Evolutionary conservation across 2,329 filamentous ascomycete genomes (phyloP).

Genomic region (Emmonsiellopsis sp.): DNA sequence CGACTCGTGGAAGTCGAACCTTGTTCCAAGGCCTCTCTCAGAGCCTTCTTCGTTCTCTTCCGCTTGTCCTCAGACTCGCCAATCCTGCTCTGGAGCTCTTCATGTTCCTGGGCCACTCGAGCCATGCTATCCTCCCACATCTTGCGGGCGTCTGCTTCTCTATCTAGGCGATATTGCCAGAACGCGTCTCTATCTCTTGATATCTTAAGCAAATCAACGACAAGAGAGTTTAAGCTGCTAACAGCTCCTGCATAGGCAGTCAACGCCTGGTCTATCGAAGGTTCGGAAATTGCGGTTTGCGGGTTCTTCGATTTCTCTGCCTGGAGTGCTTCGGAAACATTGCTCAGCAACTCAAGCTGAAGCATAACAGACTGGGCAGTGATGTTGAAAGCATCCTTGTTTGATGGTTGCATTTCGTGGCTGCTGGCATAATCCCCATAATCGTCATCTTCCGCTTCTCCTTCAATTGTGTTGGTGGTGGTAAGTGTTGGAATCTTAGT

Average conservation of each 20-base stretch:
- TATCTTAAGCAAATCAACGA: conserved; percentile 82
- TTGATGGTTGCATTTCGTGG: conserved; percentile 58
- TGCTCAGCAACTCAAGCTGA: conserved; percentile 80
- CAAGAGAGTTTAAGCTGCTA: conserved; percentile 70
- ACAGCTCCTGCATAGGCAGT: conserved; percentile 83
- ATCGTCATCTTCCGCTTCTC: conserved; percentile 61
- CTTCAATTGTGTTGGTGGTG: conserved; percentile 44
- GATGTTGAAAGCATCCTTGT: conserved; percentile 92
- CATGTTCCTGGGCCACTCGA: conserved; percentile 87
- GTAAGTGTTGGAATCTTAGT: conserved; percentile 40
- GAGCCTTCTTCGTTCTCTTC: conserved; percentile 76
- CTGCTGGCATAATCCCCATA: conserved; percentile 73
- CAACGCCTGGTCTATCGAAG: conserved; percentile 66
- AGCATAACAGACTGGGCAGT: conserved; percentile 90
- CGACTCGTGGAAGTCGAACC: conserved; percentile 32
- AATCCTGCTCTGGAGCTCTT: conserved; percentile 76
- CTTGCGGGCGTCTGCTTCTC: conserved; percentile 80
- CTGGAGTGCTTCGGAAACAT: conserved; percentile 74
- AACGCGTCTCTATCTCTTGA: conserved; percentile 89
- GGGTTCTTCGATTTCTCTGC: conserved; percentile 62
- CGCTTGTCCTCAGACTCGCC: conserved; percentile 86
- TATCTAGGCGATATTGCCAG: conserved; percentile 91
- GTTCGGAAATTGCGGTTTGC: conserved; percentile 62
- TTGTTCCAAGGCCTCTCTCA: conserved; percentile 72
- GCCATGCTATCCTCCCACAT: conserved; percentile 99